Conservation (phyloP, 2,329 filamentous ascomycete genomes). For the Emmonsiellopsis sp. region DNA sequence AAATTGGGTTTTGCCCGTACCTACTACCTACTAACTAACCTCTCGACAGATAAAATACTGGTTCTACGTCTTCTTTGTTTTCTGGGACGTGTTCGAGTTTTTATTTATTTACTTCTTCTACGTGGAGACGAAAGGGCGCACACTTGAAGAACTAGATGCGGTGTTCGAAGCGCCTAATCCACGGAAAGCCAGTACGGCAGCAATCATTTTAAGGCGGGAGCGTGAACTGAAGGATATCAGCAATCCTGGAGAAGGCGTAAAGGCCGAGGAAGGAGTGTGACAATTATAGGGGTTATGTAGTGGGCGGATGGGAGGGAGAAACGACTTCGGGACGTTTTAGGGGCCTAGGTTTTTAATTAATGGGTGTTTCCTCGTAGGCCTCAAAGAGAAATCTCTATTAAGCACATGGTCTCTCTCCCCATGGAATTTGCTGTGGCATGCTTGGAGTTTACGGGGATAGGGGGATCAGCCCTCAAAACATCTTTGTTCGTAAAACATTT, state of each 20-base stretch:
- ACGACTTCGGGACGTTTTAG: no score
- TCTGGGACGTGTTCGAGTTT: conserved; percentile 20
- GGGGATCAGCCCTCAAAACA: no score
- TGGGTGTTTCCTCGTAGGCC: no score
- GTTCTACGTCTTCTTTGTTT: conserved; percentile 27
- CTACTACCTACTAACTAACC: neutral
- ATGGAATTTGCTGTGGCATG: neutral
- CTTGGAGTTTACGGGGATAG: neutral
- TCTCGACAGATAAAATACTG: conserved; percentile 14
- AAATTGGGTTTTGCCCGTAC: no score
- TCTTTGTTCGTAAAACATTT: no score
- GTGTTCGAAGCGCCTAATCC: conserved; percentile 26
- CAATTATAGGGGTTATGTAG: neutral
- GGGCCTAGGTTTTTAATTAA: no score
- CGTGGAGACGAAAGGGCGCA: conserved; percentile 25
- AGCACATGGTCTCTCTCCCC: no score
- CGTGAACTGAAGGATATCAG: no score
- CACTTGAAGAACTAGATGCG: conserved; percentile 31
- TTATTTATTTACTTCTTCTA: conserved; percentile 24
- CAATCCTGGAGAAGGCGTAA: neutral
- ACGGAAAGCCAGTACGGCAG: conserved; percentile 1
- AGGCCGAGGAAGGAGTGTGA: neutral
- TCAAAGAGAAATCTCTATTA: no score
- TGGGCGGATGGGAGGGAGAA: no score
- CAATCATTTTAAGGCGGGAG: neutral